Base-by-base conservation (phyloP, 805 yeast genomes). In the Yarrowia deformans region DNA sequence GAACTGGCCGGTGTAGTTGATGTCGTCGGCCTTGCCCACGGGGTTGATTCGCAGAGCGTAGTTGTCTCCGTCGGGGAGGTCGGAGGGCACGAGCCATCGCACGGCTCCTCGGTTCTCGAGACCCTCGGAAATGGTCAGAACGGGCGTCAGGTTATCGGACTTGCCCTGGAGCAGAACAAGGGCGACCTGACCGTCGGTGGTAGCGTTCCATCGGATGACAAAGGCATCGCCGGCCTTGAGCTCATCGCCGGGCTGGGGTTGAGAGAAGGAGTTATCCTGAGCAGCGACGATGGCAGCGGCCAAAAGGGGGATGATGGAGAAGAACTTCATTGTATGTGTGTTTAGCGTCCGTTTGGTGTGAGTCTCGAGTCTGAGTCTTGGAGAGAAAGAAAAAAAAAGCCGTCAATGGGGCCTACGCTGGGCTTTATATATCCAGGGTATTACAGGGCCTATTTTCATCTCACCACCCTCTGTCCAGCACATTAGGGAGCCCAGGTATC, bases 101-200 rank as follows among this genome's bases (percentile, higher is more conserved):
- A 77, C 80, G 52, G 77, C 74, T 69, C 81, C 82, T 64, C 75
- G 75, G 77, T 80, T 80, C 66, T 75, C 70, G 63, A 79, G 69
- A 67, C 72, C 67, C 70, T 74, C 67, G 68, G 77, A 77, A 72
- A 80, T 77, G 69, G 79, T 76, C 69, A 78, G 70, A 18, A 77
- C 80, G 19, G 76, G 71, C 40, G 70, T 56, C 69, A 80, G 74
- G 72, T 78, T 71, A 71, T 69, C 69, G 55, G 80, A 58, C 55
- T 73, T 70, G n/a, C 82, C 82, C 69, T 75, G 42, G 70, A 71
- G 70, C 60, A 80, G 75, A 50, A 71, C 69, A 43, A 80, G 73
- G 69, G 78, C 76, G 49, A 74, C 70, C 71, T 73, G 61, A 64
- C 81, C 80, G 55, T 74, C 74, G 40, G 72, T 72, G 67, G 77